phyloP scores from a whole-genome alignment of 495 filamentous ascomycete species.

The Xylaria acuta region DNA sequence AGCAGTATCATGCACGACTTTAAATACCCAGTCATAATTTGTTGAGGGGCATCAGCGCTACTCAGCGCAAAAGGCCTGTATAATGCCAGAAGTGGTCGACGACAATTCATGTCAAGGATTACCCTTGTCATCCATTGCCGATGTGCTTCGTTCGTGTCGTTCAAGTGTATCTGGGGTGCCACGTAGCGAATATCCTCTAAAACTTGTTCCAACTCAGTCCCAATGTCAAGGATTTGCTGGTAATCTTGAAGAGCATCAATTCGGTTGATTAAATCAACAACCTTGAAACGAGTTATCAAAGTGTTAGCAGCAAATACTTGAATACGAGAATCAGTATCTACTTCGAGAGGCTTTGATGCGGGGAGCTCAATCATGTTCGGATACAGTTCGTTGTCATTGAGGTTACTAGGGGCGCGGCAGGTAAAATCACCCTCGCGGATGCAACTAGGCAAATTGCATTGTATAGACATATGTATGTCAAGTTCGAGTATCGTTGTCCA shows the following conservation, averaged over 20 bases:
- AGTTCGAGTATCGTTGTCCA: slow-evolving; percentile 50
- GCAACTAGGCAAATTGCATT: slow-evolving; percentile 46
- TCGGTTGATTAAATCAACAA: slow-evolving; percentile 42
- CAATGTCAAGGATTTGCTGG: slow-evolving; percentile 43
- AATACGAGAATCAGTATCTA: slow-evolving; percentile 41
- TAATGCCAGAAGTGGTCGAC: slow-evolving; percentile 44
- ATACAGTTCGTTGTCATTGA: slow-evolving; percentile 42
- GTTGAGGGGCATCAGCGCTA: slow-evolving; percentile 39
- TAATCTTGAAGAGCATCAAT: slow-evolving; percentile 45
- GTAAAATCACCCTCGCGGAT: slow-evolving; percentile 47
- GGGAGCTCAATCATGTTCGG: slow-evolving; percentile 40
- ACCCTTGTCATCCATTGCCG: slow-evolving; percentile 42
- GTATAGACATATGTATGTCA: slow-evolving; percentile 46
- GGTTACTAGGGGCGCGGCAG: slow-evolving; percentile 44
- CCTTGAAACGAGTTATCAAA: slow-evolving; percentile 40
- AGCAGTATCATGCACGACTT: slow-evolving; percentile 48
- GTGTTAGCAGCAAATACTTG: slow-evolving; percentile 46
- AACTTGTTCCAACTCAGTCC: slow-evolving; percentile 44
- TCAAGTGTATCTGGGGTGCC: slow-evolving; percentile 35
- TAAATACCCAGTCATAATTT: slow-evolving; percentile 44
- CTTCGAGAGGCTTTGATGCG: slow-evolving; percentile 43
- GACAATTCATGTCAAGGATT: slow-evolving; percentile 45
- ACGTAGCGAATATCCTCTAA: slow-evolving; percentile 47
- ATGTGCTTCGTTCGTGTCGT: slow-evolving; percentile 34
- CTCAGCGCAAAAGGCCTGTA: slow-evolving; percentile 51